Base-by-base conservation (phyloP, 192 early-diverging fungal species). In the Gigaspora rosea region DNA sequence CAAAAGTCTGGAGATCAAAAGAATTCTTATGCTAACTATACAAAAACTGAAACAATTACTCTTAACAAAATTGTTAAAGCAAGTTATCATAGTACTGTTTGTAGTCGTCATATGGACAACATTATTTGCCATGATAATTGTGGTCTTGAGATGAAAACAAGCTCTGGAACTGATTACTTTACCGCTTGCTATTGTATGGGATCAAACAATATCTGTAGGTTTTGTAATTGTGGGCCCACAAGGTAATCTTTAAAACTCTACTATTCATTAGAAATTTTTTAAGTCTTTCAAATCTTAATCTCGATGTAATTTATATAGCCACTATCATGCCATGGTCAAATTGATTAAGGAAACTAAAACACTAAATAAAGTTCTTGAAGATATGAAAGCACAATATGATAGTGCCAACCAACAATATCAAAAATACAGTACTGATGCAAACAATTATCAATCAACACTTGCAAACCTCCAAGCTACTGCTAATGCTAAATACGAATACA, bases 381-480 rank as follows among this genome's bases (percentile, higher is more conserved):
- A 62, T 33, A 62, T 62, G 9, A 62, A 62, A 62, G 9, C 12
- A 8, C 61, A n/a, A 33, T 62, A 27, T 2, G 61, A 62, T 33
- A 62, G 1, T 20, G 61, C 61, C 18, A 33, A n/a, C n/a, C 61
- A 62, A n/a, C 20, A 2, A 2, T 18, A 62, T 62, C 9, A 62
- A 16, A 62, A 33, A 33, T 18, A 27, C 61, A 33, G 32, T 33
- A 9, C n/a, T 1, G 61, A 62, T 33, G 2, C 2, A 62, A 62
- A 62, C n/a, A 9, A 8, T 62, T 62, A 62, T 18, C 61, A 62
- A 62, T 20, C 61, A 62, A 2, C 61, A 8, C 61, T 62, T 18
- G 0, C 61, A 62, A 62, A 9, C 18, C 61, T 62, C 61, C 61
- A 62, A 62, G 61, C 61, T n/a, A n/a, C 61, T 33, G 61, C 61